Evolutionary conservation across 1,284 basidiomycete genomes (phyloP).

Genomic region (Crepidotus sp.): DNA sequence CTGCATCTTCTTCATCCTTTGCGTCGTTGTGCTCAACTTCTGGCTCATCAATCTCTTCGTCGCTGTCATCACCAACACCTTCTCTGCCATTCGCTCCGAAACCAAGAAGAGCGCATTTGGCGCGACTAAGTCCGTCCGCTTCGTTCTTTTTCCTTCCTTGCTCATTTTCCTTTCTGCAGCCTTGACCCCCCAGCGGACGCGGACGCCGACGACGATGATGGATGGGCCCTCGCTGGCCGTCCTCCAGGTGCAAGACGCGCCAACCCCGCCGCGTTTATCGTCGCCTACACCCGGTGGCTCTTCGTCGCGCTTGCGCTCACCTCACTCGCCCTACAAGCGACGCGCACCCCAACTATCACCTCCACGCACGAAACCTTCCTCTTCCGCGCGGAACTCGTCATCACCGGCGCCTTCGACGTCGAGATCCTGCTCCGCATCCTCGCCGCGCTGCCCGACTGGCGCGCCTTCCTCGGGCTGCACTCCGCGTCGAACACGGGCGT

Average conservation of each 20-base stretch:
- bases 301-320: slow-evolving; percentile 75
- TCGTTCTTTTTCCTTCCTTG: not conserved
- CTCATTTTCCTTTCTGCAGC: not conserved
- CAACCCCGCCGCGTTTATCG: slow-evolving; percentile 46
- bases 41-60: slow-evolving; percentile 95
- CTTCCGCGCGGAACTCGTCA: slow-evolving; percentile 66
- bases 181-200: slow-evolving; percentile 37
- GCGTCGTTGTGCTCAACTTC: slow-evolving; percentile 80
- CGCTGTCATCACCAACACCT: slow-evolving; percentile 94
- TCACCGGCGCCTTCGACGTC: slow-evolving; percentile 81
- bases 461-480: slow-evolving; percentile 53
- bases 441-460: slow-evolving; percentile 76
- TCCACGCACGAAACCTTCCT: slow-evolving; percentile 30
- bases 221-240: slow-evolving; percentile 43
- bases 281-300: slow-evolving; percentile 57
- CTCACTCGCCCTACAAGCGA: slow-evolving; percentile 74
- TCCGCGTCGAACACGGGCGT: not conserved
- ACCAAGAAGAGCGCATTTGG: slow-evolving; percentile 93
- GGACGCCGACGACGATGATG: slow-evolving; percentile 53
- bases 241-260: slow-evolving; percentile 26
- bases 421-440: slow-evolving; percentile 80
- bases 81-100: slow-evolving; percentile 81
- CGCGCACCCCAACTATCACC: slow-evolving; percentile 44
- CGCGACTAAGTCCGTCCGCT: slow-evolving; percentile 49
- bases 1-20: slow-evolving; percentile 82